Base-by-base conservation (phyloP, 2,329 filamentous ascomycete genomes). In the Fusarium paranaense region DNA sequence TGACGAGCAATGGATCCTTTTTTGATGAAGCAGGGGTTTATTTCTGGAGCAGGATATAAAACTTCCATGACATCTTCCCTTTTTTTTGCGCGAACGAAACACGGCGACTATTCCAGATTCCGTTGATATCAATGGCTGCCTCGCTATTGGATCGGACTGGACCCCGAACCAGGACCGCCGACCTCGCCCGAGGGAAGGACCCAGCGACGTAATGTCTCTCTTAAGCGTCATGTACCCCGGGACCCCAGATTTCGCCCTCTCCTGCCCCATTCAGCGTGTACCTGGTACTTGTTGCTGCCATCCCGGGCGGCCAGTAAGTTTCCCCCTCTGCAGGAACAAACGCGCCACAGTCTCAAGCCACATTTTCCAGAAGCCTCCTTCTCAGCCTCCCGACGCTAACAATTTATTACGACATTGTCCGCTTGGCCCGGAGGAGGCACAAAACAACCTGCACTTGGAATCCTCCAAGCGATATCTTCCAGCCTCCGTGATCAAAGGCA, bases 121-220 rank as follows among this genome's bases (percentile, higher is more conserved):
- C 32, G 25, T 52, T 59, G 38, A 71, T 59, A 38, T 65, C 35
- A 50, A 59, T 58, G 33, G 27, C 50, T 47, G 22, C 11, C 38
- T 40, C 54, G 18, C 59, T 30, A 75, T 71, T 75, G 69, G 72
- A 30, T 64, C 72, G 72, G 72, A 71, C 69, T 75, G 25, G 63
- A 66, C 56, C 45, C 72, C 72, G 72, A 75, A 62, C 32, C 70
- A 70, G 66, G 62, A 37, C 71, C 61, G 69, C 66, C 72, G 72
- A 73, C 50, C 47, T 75, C 42, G 50, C 35, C 72, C 72, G 72
- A 74, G 50, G 18, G 6, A n/a, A 40, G 16, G 16, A 32, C 16
- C 50, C 25, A 60, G 42, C 38, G n/a, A 33, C 58, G 58, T 45
- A 45, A 60, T 60, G n/a, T 45, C 20, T 32, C 16, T 27, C 27